Percentiles rank a stretch among this genome's conserved stretches.
phyloP scores from a whole-genome alignment of 2,329 filamentous ascomycete genomes.

The Alternaria conjuncta region DNA sequence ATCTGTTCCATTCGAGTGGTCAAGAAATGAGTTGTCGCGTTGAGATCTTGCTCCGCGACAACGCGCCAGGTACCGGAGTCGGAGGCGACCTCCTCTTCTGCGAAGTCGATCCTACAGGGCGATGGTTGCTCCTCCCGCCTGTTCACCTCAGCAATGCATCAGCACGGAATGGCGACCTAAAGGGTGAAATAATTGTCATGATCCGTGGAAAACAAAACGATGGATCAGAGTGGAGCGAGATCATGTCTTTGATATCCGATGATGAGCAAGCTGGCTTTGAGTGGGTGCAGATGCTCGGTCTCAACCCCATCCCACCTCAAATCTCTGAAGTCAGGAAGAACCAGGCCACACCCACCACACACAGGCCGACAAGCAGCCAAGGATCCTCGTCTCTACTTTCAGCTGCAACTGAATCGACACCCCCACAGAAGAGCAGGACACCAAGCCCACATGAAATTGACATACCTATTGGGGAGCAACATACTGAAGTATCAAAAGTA shows the following conservation, averaged over 20 bases:
- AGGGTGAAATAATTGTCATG: conserved; percentile 83
- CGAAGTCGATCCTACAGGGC: conserved; percentile 78
- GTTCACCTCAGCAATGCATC: conserved; percentile 77
- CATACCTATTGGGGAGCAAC: conserved; percentile 67
- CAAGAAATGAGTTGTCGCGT: conserved; percentile 89
- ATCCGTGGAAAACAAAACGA: conserved; percentile 72
- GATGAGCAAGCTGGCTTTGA: conserved; percentile 79
- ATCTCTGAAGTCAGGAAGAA: conserved; percentile 56
- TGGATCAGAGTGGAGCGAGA: conserved; percentile 78
- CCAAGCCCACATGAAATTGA: conserved; percentile 63
- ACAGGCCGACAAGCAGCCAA: conserved; percentile 56
- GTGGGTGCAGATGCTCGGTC: conserved; percentile 87
- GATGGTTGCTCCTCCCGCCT: conserved; percentile 91
- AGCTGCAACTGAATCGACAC: conserved; percentile 39
- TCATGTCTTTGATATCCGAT: conserved; percentile 77
- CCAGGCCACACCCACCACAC: conserved; percentile 58
- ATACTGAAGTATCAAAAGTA: conserved; percentile 54
- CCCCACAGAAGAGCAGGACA: conserved; percentile 49
- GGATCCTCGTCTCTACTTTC: conserved; percentile 60
- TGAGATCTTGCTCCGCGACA: conserved; percentile 86
- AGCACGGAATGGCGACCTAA: conserved; percentile 75
- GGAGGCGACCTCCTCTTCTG: conserved; percentile 89
- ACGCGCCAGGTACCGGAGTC: conserved; percentile 68
- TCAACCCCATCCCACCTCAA: conserved; percentile 66
- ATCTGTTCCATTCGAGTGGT: conserved; percentile 85